Conservation (phyloP, 139 green algal species). For the Gonium pectorale region DNA sequence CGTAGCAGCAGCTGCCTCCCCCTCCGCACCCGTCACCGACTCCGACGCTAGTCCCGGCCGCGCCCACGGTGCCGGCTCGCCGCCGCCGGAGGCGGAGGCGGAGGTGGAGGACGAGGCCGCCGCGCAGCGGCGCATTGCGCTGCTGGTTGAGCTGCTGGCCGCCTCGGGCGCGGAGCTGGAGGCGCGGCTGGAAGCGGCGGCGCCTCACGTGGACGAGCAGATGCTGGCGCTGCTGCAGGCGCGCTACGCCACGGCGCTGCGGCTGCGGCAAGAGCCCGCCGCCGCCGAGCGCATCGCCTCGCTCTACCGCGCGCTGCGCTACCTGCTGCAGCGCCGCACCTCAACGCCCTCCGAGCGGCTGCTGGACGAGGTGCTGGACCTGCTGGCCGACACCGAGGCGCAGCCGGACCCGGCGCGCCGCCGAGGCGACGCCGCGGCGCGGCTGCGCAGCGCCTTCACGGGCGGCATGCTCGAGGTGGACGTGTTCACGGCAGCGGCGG, state of each 20-base stretch:
- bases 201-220: slow-evolving; percentile 1
- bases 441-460: slow-evolving; percentile 44
- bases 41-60: no score
- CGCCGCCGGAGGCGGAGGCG: neutral
- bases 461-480: slow-evolving; percentile 43
- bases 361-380: slow-evolving; percentile 59
- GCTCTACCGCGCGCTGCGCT: slow-evolving; percentile 38
- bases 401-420: slow-evolving; percentile 3
- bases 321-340: slow-evolving; percentile 20
- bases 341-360: slow-evolving; percentile 45
- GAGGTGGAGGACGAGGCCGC: neutral
- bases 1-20: no score
- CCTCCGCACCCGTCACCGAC: neutral
- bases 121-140: neutral
- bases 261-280: neutral
- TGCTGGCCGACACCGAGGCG: slow-evolving; percentile 36
- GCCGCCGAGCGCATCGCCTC: slow-evolving; percentile 5
- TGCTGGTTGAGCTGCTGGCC: slow-evolving; percentile 24
- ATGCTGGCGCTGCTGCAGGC: slow-evolving; percentile 19
- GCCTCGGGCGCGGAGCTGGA: slow-evolving; percentile 17
- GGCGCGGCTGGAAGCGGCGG: slow-evolving; percentile 2
- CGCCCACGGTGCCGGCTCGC: neutral
- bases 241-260: slow-evolving; percentile 11
- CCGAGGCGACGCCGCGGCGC: neutral
- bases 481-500: slow-evolving; percentile 51